Percentiles rank a stretch among this genome's conserved stretches.
phyloP scores from a whole-genome alignment of 805 yeast species.

The Wickerhamomyces strasburgensis region DNA sequence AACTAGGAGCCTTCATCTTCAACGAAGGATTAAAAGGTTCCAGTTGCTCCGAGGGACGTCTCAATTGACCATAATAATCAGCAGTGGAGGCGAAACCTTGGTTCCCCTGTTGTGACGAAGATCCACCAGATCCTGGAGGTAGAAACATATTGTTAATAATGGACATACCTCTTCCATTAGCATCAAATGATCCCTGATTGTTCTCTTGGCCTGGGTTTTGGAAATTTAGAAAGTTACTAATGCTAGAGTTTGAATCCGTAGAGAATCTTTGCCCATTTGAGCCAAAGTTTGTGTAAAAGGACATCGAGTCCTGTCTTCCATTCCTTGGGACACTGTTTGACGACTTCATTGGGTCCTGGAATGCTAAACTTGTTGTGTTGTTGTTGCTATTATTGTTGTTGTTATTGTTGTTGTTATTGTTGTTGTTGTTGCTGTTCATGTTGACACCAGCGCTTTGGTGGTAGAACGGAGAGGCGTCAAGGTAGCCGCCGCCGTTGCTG shows the following conservation, averaged over 20 bases:
- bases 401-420: background rate
- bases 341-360: background rate
- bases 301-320: constrained; percentile 25
- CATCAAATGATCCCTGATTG: constrained; percentile 13
- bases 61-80: constrained; percentile 22
- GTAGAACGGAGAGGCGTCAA: too few relatives aligned
- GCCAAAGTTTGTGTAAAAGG: constrained; percentile 23
- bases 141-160: constrained; percentile 23
- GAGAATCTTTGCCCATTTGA: constrained; percentile 23
- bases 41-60: constrained; percentile 46
- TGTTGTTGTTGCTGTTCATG: background rate
- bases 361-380: background rate
- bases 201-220: constrained; percentile 8
- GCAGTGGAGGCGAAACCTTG: background rate
- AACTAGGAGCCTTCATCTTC: constrained; percentile 26
- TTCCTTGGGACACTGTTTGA: constrained; percentile 12
- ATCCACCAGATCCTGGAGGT: constrained; percentile 9
- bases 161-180: constrained; percentile 24
- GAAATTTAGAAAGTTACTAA: constrained; percentile 18
- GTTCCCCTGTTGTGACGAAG: background rate
- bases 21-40: constrained; percentile 41
- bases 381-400: constrained; percentile 1
- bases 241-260: constrained; percentile 26
- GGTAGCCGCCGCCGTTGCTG: too few relatives aligned
- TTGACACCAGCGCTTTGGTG: too few relatives aligned